Evolutionary conservation across 164 flowering plant species (phyloP).

Genomic region (Amborella trichopoda): DNA sequence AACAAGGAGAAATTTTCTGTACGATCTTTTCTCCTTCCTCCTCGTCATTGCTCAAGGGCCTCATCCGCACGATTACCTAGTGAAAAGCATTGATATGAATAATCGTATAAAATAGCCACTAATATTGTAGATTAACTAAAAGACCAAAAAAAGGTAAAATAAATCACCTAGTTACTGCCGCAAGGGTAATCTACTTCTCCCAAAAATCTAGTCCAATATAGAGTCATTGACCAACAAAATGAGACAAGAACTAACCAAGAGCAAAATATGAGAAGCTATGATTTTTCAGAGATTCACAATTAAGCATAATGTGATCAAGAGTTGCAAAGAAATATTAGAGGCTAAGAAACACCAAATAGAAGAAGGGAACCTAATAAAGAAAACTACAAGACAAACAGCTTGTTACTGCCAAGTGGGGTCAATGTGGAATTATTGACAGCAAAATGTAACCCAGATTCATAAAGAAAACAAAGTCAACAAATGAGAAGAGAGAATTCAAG

Average conservation of each 20-base stretch:
- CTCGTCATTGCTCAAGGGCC: constrained; percentile 59
- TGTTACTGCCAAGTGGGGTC: too few relatives aligned
- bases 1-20: constrained; percentile 48
- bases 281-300: too few relatives aligned
- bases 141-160: neutral
- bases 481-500: too few relatives aligned
- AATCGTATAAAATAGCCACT: neutral
- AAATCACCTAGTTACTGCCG: neutral
- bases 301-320: too few relatives aligned
- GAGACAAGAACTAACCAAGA: neutral
- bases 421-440: too few relatives aligned
- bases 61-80: constrained; percentile 78
- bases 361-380: too few relatives aligned
- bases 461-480: too few relatives aligned
- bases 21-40: constrained; percentile 61
- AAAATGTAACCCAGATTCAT: too few relatives aligned
- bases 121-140: neutral
- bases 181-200: neutral
- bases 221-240: neutral
- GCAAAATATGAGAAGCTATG: too few relatives aligned
- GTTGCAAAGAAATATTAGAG: too few relatives aligned
- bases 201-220: neutral
- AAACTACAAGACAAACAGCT: too few relatives aligned
- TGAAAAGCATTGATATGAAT: neutral
- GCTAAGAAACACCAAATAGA: too few relatives aligned